phyloP scores from a whole-genome alignment of 352 stramenopile species.

The Phytophthora ohioensis region DNA sequence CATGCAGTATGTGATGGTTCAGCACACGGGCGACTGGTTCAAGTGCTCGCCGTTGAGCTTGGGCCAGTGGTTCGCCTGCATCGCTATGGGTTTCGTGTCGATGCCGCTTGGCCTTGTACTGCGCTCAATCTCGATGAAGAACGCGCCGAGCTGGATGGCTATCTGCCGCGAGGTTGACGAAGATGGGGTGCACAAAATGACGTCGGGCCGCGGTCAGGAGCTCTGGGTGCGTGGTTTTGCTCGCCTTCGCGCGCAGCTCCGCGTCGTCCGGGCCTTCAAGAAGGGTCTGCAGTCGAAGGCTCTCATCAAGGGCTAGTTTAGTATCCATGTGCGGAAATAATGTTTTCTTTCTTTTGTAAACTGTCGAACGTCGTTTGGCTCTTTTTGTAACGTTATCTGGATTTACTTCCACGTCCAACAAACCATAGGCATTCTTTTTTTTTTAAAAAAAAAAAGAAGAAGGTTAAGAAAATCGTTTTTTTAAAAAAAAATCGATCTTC shows the following conservation, averaged over 20 bases:
- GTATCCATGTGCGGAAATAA: conserved; percentile 22
- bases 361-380: too few relatives aligned
- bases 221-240: conserved; percentile 65
- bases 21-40: conserved; percentile 89
- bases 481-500: too few relatives aligned
- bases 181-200: conserved; percentile 44
- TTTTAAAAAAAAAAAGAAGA: too few relatives aligned
- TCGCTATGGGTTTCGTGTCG: conserved; percentile 59
- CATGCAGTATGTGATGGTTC: conserved; percentile 96
- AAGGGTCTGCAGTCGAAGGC: conserved; percentile 56
- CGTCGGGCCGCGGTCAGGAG: conserved; percentile 51
- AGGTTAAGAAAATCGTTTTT: too few relatives aligned
- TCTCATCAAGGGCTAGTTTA: conserved; percentile 47
- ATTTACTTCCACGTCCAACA: too few relatives aligned
- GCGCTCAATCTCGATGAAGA: conserved; percentile 62
- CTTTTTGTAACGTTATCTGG: too few relatives aligned
- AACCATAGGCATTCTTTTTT: too few relatives aligned
- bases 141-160: conserved; percentile 68
- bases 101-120: conserved; percentile 63
- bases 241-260: conserved; percentile 66
- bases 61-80: conserved; percentile 66
- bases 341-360: not conserved
- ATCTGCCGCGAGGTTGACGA: conserved; percentile 60
- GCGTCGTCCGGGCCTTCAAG: conserved; percentile 74
- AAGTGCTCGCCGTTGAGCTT: conserved; percentile 59